Evolutionary conservation across 169 alveolate genomes (phyloP).

Genomic region (Plasmodium vivax): DNA sequence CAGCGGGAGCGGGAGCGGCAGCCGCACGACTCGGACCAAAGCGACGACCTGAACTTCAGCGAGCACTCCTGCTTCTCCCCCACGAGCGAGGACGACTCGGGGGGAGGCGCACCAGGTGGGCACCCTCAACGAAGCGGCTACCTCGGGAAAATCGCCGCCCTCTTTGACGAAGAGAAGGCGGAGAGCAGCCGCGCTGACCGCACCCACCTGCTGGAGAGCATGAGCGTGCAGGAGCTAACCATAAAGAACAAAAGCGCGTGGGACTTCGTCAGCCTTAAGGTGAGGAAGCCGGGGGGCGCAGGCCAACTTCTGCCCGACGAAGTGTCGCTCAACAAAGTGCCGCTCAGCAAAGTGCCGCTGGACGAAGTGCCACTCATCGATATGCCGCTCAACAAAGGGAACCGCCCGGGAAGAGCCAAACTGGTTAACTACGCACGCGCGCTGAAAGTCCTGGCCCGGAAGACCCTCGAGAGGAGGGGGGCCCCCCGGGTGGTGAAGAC

Average conservation of each 20-base stretch:
- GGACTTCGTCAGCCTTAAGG: constrained; percentile 38
- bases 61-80: constrained; percentile 15
- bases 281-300: background rate
- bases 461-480: background rate
- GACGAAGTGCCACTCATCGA: no score
- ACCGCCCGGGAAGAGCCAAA: background rate
- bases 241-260: constrained; percentile 44
- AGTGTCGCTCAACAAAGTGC: background rate
- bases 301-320: background rate
- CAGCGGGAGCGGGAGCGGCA: background rate
- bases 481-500: background rate
- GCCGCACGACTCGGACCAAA: background rate
- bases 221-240: constrained; percentile 44
- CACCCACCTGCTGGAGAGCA: background rate
- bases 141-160: background rate
- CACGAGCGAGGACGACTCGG: constrained; percentile 30
- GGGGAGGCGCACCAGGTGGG: background rate
- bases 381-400: background rate
- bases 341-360: background rate
- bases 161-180: background rate
- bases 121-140: background rate
- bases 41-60: constrained; percentile 37
- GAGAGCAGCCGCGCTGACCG: background rate
- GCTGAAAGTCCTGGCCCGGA: background rate
- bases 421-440: background rate